These are phyloP conservation scores for Zychaea mexicana DNA, from an alignment of 371 early-diverging fungal species.

Conservation along the genomic window DNA sequence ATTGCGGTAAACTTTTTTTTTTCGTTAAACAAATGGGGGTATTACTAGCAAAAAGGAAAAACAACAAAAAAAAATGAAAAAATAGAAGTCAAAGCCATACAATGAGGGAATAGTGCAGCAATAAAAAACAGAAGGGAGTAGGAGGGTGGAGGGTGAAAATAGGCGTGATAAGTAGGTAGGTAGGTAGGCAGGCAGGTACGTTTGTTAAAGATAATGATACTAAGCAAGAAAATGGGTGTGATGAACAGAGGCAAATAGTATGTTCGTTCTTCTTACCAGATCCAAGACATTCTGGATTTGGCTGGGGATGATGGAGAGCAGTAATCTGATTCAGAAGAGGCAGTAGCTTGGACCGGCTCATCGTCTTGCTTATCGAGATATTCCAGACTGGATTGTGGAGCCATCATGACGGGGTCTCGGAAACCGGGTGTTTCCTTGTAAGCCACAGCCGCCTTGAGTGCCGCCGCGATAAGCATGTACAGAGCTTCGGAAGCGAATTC, in stretches of 20 bases:
- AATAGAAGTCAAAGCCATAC: not conserved
- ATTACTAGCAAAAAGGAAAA: not conserved
- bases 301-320: not conserved
- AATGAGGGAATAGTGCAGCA: not conserved
- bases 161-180: not conserved
- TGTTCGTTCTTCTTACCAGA: too few species aligned
- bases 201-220: too few species aligned
- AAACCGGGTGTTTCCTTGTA: conserved; percentile 59
- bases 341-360: not conserved
- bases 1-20: not conserved
- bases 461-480: conserved; percentile 54
- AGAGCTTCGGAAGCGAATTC: conserved; percentile 59
- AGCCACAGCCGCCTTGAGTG: conserved; percentile 63
- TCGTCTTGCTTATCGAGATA: not conserved
- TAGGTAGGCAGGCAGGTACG: too few species aligned
- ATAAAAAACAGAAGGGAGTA: not conserved
- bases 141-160: not conserved
- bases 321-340: not conserved
- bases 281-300: not conserved
- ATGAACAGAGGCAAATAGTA: too few species aligned
- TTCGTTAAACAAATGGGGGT: not conserved
- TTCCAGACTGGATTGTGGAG: not conserved
- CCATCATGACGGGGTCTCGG: not conserved
- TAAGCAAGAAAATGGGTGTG: too few species aligned
- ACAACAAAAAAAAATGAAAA: not conserved